Base-by-base conservation (phyloP, 1,139 yeast species). In the Groenewaldozyma auringiensis region DNA sequence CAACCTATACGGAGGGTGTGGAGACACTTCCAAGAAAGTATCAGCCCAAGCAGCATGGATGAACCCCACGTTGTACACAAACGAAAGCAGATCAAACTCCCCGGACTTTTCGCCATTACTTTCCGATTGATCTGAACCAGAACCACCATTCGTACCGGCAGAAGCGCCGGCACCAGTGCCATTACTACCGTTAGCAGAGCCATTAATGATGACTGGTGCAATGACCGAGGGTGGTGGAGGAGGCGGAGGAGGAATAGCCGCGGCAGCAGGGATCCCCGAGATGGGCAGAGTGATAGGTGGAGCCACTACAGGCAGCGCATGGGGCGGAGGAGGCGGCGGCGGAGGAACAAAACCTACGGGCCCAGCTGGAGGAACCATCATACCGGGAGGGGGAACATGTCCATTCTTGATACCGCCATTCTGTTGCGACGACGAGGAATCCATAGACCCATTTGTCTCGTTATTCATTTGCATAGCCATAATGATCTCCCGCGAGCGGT, bases 41-140 rank as follows among this genome's bases (percentile, higher is more conserved):
- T 64, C 68, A 3, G 67, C 63, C 68, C 67, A 64, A 9, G 66
- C 65, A 4, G 64, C 66, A 50, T 63, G 66, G 25, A 62, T 50
- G 48, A 64, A 64, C 2, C 67, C 67, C 9, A 60, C 62, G 29
- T 60, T 58, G 45, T 62, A 63, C 13, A 62, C 58, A 47, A 62
- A 63, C 3, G 62, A 25, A 6, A 25, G 11, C 9, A 25, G 29
- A 25, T 25, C 29, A 25, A 25, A 25, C 29, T 25, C 29, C 6
- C 9, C 29, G 11, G 29, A 11, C 11, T 25, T 25, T 8, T 25
- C 29, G 6, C 9, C 29, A 25, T 25, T 25, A 8, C 11, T 11
- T 8, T 25, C 29, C 11, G 6, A 6, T 25, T 25, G 6, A 27
- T 27, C 32, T 9, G 32, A 9, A n/a, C 32, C n/a, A n/a, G n/a